phyloP scores from a whole-genome alignment of 2,329 filamentous ascomycete species.

The Diaporthe sp. region DNA sequence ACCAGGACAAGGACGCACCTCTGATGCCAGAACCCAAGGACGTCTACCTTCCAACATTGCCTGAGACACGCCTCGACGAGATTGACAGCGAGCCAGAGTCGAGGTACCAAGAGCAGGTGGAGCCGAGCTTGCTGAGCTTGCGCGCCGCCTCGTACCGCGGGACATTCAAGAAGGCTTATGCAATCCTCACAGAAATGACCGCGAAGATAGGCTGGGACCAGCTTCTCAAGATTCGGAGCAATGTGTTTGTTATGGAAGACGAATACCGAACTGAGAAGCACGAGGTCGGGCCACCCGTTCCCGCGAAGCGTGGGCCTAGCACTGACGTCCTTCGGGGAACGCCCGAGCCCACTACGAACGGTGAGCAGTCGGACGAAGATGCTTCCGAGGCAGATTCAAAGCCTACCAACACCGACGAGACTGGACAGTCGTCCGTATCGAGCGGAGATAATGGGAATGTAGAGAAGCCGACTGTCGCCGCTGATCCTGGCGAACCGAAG shows the following conservation, averaged over 20 bases:
- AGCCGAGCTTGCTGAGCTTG: conserved; percentile 85
- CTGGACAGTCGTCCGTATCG: conserved; percentile 44
- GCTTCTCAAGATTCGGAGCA: conserved; percentile 91
- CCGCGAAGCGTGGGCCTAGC: conserved; percentile 77
- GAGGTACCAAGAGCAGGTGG: conserved; percentile 84
- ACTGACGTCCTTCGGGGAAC: conserved; percentile 81
- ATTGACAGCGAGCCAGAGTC: conserved; percentile 92
- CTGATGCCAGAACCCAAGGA: conserved; percentile 93
- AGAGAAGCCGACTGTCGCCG: conserved; percentile 83
- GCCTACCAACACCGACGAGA: conserved; percentile 39
- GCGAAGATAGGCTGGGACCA: conserved; percentile 98
- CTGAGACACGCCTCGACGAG: conserved; percentile 92
- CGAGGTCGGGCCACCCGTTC: conserved; percentile 59
- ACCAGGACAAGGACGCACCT: conserved; percentile 97
- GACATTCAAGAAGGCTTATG: conserved; percentile 95
- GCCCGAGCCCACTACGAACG: conserved; percentile 67
- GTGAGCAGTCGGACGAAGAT: conserved; percentile 48
- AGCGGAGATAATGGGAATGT: conserved; percentile 57
- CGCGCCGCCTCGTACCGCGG: conserved; percentile 92
- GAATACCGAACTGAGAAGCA: conserved; percentile 94
- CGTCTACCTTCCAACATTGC: conserved; percentile 85
- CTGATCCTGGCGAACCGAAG: conserved; percentile 81
- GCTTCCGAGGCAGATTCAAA: conserved; percentile 38
- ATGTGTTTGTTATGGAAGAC: conserved; percentile 99
- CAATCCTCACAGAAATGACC: conserved; percentile 93